Conservation (phyloP, 2,329 filamentous ascomycete genomes). For the Balansia obtecta region DNA sequence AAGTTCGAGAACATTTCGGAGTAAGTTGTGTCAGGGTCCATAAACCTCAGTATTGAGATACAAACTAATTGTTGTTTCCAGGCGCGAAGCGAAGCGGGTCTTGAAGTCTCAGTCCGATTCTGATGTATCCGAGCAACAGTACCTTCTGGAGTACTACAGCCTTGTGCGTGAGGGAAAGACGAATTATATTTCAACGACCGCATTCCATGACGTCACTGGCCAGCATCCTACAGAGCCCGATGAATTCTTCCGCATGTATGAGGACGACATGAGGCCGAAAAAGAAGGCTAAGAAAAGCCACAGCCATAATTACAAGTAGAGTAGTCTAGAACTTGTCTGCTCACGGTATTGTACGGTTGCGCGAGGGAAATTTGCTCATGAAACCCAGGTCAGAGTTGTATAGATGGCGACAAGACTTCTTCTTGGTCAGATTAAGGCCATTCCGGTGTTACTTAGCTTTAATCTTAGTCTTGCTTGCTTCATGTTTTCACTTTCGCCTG, state of each 20-base stretch:
- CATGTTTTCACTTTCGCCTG: not conserved
- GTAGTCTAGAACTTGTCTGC: not conserved
- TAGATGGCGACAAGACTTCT: no score
- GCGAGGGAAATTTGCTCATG: no score
- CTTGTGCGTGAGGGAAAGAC: constrained; percentile 40
- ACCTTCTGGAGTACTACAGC: constrained; percentile 39
- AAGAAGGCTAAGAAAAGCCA: constrained; percentile 9
- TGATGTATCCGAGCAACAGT: constrained; percentile 29
- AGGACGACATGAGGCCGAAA: constrained; percentile 10
- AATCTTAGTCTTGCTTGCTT: not conserved
- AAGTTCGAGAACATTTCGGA: constrained; percentile 14
- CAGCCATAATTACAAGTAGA: constrained; percentile 1
- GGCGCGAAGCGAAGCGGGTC: constrained; percentile 8
- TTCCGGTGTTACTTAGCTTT: no score
- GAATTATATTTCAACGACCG: constrained; percentile 38
- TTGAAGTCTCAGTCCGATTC: constrained; percentile 6
- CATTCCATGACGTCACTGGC: constrained; percentile 36
- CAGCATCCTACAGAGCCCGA: constrained; percentile 30
- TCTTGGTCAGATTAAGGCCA: no score
- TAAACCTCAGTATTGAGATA: not conserved
- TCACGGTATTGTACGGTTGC: no score
- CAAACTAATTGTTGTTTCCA: not conserved
- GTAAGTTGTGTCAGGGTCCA: not conserved
- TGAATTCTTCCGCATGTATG: constrained; percentile 36
- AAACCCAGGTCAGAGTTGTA: no score